These are phyloP conservation scores for Nissolia schottii DNA, from an alignment of 306 rosid species.

Conservation along the genomic window DNA sequence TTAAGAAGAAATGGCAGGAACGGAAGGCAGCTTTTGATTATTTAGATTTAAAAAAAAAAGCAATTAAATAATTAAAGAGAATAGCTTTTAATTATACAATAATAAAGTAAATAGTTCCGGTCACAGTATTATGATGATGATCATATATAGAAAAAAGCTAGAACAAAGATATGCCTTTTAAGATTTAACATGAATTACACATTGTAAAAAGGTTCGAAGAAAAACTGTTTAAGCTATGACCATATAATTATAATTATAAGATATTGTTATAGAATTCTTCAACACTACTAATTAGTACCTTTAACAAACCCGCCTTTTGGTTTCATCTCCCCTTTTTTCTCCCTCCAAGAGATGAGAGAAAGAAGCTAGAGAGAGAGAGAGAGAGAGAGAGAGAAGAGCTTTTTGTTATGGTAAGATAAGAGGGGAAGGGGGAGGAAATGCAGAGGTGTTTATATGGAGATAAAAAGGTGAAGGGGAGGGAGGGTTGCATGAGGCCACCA, in stretches of 20 bases:
- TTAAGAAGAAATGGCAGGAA: conserved; percentile 32
- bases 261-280: conserved; percentile 6
- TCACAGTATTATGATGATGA: conserved; percentile 23
- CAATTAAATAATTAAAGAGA: background rate
- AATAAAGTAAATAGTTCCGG: conserved; percentile 26
- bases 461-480: conserved; percentile 4
- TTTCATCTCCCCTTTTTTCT: conserved; percentile 34
- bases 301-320: conserved; percentile 38
- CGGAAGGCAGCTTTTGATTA: conserved; percentile 39
- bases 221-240: background rate
- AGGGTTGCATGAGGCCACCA: conserved; percentile 22
- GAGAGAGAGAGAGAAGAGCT: background rate
- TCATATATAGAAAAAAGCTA: conserved; percentile 14
- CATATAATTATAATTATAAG: background rate
- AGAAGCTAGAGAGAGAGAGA: conserved; percentile 12
- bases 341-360: conserved; percentile 3
- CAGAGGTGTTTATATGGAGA: conserved; percentile 35
- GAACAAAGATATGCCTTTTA: background rate
- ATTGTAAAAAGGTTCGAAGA: conserved; percentile 9
- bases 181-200: conserved; percentile 17
- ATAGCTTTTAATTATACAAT: conserved; percentile 14
- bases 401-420: conserved; percentile 16
- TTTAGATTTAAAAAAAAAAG: background rate
- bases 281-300: conserved; percentile 37
- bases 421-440: conserved; percentile 16